phyloP scores from a whole-genome alignment of 2,329 filamentous ascomycete species.

The Knufia petricola region DNA sequence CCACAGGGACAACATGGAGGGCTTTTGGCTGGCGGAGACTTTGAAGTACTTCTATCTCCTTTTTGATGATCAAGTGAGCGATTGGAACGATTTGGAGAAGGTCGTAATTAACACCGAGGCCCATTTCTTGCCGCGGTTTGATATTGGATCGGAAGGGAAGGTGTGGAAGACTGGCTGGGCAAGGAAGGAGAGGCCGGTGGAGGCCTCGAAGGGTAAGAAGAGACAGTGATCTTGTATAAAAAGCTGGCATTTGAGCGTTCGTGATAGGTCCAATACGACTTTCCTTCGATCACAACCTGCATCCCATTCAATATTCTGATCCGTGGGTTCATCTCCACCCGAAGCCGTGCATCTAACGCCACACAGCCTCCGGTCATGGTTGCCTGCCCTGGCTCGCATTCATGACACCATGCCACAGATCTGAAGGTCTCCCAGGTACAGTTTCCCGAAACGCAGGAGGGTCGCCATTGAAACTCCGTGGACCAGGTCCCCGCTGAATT shows the following conservation, averaged over 20 bases:
- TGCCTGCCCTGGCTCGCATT: background rate
- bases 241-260: no score
- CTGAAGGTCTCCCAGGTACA: constrained; percentile 9
- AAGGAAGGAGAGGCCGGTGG: constrained; percentile 2
- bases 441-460: constrained; percentile 9
- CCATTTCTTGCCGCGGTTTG: constrained; percentile 79
- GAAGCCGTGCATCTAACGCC: no score
- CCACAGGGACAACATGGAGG: constrained; percentile 85
- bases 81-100: constrained; percentile 73
- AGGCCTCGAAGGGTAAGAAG: background rate
- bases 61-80: constrained; percentile 58
- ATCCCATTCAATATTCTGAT: no score
- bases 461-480: background rate
- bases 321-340: no score
- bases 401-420: background rate
- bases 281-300: no score
- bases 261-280: no score
- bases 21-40: constrained; percentile 97
- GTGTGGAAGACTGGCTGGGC: constrained; percentile 72
- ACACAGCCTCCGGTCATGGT: background rate
- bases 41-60: constrained; percentile 96
- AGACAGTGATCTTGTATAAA: no score
- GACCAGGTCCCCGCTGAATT: background rate
- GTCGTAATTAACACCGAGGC: constrained; percentile 95
- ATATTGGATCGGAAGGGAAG: constrained; percentile 49